These are phyloP conservation scores for Tagetes patula DNA, from an alignment of 129 eudicot species.

Conservation along the genomic window DNA sequence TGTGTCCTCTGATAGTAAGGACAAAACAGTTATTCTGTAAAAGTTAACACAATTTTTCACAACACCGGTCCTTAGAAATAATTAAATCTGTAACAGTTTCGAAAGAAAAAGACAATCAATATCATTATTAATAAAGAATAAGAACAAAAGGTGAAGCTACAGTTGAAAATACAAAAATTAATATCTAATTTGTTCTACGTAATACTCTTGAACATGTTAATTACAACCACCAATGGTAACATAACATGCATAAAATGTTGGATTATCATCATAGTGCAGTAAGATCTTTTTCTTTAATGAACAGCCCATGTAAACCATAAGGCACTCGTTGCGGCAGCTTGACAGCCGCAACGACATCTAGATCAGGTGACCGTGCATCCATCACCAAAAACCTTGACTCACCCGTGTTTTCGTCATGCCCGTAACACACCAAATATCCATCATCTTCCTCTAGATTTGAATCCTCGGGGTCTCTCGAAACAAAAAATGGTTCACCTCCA, in stretches of 20 bases:
- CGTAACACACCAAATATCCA: slow-evolving; percentile 57
- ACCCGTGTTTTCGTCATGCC: slow-evolving; percentile 49
- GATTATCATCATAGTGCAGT: slow-evolving; percentile 14
- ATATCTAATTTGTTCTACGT: too few relatives aligned
- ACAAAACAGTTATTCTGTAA: too few relatives aligned
- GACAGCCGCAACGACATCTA: slow-evolving; percentile 50
- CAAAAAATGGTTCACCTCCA: slow-evolving; percentile 71
- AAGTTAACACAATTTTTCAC: too few relatives aligned
- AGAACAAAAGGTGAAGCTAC: too few relatives aligned
- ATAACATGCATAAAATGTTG: neutral
- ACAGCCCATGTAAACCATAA: slow-evolving; percentile 73
- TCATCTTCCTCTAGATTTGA: slow-evolving; percentile 54
- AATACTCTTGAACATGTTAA: too few relatives aligned
- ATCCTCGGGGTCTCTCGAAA: slow-evolving; percentile 42
- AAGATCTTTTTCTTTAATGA: slow-evolving; percentile 52
- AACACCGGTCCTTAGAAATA: too few relatives aligned
- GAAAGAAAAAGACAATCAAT: too few relatives aligned
- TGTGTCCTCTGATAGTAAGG: too few relatives aligned
- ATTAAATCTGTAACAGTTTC: too few relatives aligned
- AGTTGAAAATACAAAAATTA: too few relatives aligned
- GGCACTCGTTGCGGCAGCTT: slow-evolving; percentile 69
- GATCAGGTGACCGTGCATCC: slow-evolving; percentile 64
- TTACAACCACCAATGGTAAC: too few relatives aligned
- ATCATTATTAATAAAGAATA: too few relatives aligned
- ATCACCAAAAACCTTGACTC: slow-evolving; percentile 68